Base-by-base conservation (phyloP, 139 green algal genomes). In the Chlamydomonas sp. region DNA sequence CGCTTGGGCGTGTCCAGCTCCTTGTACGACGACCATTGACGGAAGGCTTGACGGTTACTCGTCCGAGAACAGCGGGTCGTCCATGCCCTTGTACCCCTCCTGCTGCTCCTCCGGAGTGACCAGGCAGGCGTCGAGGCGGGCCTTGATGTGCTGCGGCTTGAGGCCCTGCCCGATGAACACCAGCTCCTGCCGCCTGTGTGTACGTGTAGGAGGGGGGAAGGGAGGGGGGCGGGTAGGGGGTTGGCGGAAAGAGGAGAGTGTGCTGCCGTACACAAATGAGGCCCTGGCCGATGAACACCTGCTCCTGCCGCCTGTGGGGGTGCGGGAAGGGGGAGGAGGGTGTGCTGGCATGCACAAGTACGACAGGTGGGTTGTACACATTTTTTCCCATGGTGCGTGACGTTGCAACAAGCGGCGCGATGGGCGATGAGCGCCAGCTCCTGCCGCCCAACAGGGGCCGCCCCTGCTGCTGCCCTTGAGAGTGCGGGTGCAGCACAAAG, bases 111-210 rank as follows among this genome's bases (percentile, higher is more conserved):
- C 68, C 1, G 80, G 66, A 0, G 88, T 91, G 68, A 86, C 76
- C 75, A 96, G 90, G 90, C 95, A 97, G 61, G 64, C 68, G 20
- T 97, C 91, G 60, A 97, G 90, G 0, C 87, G 90, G 0, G 59
- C 72, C 0, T 3, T 68, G 4, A 97, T 75, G 7, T 63, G 84
- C n/a, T 87, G 74, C 64, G 84, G 74, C 18, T 96, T 86, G 63
- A 96, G 62, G 58, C 75, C 67, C 63, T 66, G 73, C 59, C 94
- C 94, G 72, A 97, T 97, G 85, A 97, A 96, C 31, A 97, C 94
- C 72, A 97, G 83, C 91, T 97, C 94, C 90, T 97, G 94, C 7
- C 93, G 62, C 78, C 88, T 85, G 83, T 85, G 6, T 14, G 72
- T n/a, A 17, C 68, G 15, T n/a, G 72, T 1, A 6, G n/a, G 1